A percentile compares a stretch with the other conserved stretches of the same genome.
Evolutionary conservation across 2,329 filamentous ascomycete genomes (phyloP).

Genomic region (Ceratocystis harringtonii): DNA sequence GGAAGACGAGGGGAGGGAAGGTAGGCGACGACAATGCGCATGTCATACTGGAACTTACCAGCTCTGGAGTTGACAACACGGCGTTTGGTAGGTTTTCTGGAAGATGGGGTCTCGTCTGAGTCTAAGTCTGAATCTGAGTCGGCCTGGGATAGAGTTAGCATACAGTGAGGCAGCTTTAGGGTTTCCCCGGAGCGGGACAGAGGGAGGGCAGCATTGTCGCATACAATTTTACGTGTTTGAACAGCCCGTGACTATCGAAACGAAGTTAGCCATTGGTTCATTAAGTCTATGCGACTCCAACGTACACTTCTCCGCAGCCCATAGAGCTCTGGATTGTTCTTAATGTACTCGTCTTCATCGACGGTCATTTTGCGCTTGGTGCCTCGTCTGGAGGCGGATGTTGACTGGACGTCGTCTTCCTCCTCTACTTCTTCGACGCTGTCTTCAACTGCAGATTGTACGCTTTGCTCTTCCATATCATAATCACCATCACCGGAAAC

Average conservation of each 20-base stretch:
- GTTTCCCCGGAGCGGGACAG: not conserved
- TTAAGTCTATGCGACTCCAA: conserved; percentile 8
- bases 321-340: conserved; percentile 86
- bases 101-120: conserved; percentile 48
- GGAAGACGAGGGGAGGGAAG: conserved; percentile 3
- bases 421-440: conserved; percentile 15
- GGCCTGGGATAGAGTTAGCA: conserved; percentile 26
- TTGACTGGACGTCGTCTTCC: conserved; percentile 37
- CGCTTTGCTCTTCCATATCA: conserved; percentile 48
- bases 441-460: conserved; percentile 22
- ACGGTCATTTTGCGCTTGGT: conserved; percentile 57
- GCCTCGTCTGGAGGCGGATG: conserved; percentile 52
- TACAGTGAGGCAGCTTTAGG: not conserved
- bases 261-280: conserved; percentile 9
- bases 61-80: conserved; percentile 50
- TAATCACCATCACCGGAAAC: conserved; percentile 59
- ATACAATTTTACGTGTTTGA: conserved; percentile 43
- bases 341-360: conserved; percentile 70
- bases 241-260: conserved; percentile 37
- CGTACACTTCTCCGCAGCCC: conserved; percentile 83
- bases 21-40: conserved; percentile 3
- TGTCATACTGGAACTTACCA: conserved; percentile 32
- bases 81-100: conserved; percentile 50
- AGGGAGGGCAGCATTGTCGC: conserved; percentile 11
- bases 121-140: conserved; percentile 40